Evolutionary conservation across 139 green algal genomes (phyloP), one percentile per base, ranked within the genome.

Genomic region (Desmodesmus armatus): DNA sequence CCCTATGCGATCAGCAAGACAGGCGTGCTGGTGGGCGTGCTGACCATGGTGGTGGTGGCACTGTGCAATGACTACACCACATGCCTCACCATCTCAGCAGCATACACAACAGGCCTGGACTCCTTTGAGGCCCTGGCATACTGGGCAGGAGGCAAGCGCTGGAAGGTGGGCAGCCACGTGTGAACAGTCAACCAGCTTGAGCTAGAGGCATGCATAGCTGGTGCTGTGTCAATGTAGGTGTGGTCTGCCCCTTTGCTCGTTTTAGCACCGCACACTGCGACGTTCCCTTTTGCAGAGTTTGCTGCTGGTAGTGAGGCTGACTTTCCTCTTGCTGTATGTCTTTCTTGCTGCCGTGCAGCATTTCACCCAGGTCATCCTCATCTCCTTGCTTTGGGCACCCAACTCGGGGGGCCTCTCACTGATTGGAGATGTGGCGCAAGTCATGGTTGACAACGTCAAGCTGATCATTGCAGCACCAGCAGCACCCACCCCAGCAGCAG

Each of bases 301-400:
- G n/a, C n/a, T n/a, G n/a, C n/a, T n/a, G n/a, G n/a, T n/a, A n/a
- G n/a, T n/a, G n/a, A n/a, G n/a, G n/a, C n/a, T n/a, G n/a, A n/a
- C n/a, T n/a, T n/a, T n/a, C n/a, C n/a, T n/a, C n/a, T n/a, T n/a
- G n/a, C n/a, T n/a, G n/a, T n/a, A n/a, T n/a, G n/a, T n/a, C n/a
- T n/a, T n/a, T n/a, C n/a, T n/a, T n/a, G n/a, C n/a, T 82, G 40
- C 5, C 2, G 3, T 88, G 66, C 91, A 96, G 93, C 65, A 93
- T 0, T 43, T 94, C 27, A 94, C 94, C 0, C 92, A 96, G 67
- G 72, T 91, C 0, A 90, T 72, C 15, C 85, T 97, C 11, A 88
- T 98, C 33, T 81, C 95, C 33, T 86, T 98, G 81, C 87, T 98
- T 49, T 96, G 92, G 55, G 95, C 93, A 21, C 96, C 92, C 11